Percentiles rank a stretch among this genome's conserved stretches.
These are phyloP conservation scores for Cryphonectria naterciae DNA, from an alignment of 2,329 filamentous ascomycete species.

Conservation along the genomic window DNA sequence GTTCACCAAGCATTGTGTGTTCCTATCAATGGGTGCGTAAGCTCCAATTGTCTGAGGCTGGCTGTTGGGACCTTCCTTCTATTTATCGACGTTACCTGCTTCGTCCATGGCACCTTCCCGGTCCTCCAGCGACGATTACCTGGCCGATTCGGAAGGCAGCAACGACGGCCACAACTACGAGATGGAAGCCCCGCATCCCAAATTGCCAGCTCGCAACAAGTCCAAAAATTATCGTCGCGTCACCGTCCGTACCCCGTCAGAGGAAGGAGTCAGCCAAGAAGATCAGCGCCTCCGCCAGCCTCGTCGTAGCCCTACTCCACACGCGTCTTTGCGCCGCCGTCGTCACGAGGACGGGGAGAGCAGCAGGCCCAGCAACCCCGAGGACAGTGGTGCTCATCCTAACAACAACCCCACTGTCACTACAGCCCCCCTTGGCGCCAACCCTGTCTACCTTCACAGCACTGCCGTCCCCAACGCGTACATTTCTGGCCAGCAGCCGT, in stretches of 20 bases:
- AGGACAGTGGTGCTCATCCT: background rate
- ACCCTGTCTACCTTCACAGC: slow-evolving; percentile 31
- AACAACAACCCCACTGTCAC: slow-evolving; percentile 21
- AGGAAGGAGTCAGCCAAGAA: slow-evolving; percentile 18
- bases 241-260: slow-evolving; percentile 19
- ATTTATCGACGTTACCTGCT: background rate
- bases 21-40: background rate
- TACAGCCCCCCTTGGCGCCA: slow-evolving; percentile 24
- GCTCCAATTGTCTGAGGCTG: background rate
- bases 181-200: background rate
- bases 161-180: background rate
- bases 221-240: slow-evolving; percentile 11
- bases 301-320: slow-evolving; percentile 8
- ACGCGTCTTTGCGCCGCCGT: slow-evolving; percentile 3
- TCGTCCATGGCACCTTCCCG: slow-evolving; percentile 17
- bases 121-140: background rate
- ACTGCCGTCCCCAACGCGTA: background rate
- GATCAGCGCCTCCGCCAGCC: background rate
- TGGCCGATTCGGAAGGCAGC: slow-evolving; percentile 18
- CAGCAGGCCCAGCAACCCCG: background rate
- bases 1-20: background rate
- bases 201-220: slow-evolving; percentile 9
- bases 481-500: slow-evolving; percentile 15
- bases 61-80: background rate
- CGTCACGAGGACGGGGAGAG: slow-evolving; percentile 1